Base-by-base conservation (phyloP, 345 rosid genomes). In the Erucastrum elatum region DNA sequence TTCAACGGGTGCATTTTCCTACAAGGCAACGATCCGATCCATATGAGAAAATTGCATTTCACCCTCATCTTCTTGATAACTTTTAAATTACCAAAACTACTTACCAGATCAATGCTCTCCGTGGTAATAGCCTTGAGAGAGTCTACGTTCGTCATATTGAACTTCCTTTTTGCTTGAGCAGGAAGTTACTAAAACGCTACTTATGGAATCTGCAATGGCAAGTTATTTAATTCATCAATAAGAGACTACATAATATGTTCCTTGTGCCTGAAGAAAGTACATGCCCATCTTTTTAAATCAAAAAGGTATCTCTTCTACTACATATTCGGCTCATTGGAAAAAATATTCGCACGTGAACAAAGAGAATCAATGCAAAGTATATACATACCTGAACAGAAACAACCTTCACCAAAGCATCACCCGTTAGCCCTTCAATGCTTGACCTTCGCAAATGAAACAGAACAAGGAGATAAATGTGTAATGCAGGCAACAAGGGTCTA, bases 71-170 rank as follows among this genome's bases (percentile, higher is more conserved):
- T 66, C 16, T 2, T 56, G 17, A 27, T 49, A 33, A 34, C 16
- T 51, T 51, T 0, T n/a, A n/a, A 29, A 29, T 29, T 39, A 59
- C 46, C n/a, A 27, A 9, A 8, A 35, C 12, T 5, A 41, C 60
- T 11, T 76, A 90, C 98, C 83, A 91, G 81, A 82, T 94, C 97
- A 85, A 91, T 81, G 75, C 85, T 87, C 85, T 90, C 98, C 56
- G 87, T 87, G 84, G 72, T 90, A 37, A 93, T 85, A 72, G 92
- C 98, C 83, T 89, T 88, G 62, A 91, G 87, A 49, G 94, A 83
- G 13, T 70, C 72, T 64, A 83, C 84, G 41, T 83, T 81, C 27
- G 87, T 85, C 93, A 87, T 88, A 49, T 78, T 34, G 4, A 66
- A 34, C 69, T 63, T 76, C 75, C 76, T 64, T 41, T 70, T 84